These are phyloP conservation scores for Lecanicillium sp. DNA, from an alignment of 2,329 filamentous ascomycete genomes.

Conservation along the genomic window DNA sequence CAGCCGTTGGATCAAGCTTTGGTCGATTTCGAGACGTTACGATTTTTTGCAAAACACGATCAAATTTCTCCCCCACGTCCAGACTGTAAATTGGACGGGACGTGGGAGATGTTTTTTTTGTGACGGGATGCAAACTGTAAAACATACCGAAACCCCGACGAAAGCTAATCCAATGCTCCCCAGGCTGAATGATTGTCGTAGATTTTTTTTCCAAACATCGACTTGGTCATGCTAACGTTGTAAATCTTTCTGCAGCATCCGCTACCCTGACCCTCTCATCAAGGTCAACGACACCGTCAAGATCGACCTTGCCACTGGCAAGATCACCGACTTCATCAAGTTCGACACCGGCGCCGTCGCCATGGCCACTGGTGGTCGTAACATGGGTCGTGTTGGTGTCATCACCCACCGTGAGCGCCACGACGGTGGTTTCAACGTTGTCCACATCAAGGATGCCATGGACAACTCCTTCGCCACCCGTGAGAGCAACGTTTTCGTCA, in stretches of 20 bases:
- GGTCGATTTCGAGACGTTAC: slow-evolving; percentile 44
- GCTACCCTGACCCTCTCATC: slow-evolving; percentile 96
- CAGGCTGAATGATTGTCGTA: slow-evolving; percentile 41
- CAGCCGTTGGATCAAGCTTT: slow-evolving; percentile 99
- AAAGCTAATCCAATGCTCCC: not conserved
- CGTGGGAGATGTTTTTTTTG: no score
- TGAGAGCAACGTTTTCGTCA: slow-evolving; percentile 99
- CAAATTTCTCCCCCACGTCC: no score
- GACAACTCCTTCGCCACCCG: slow-evolving; percentile 99
- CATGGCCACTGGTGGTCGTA: slow-evolving; percentile 99
- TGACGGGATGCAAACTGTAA: no score
- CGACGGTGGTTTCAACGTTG: slow-evolving; percentile 99
- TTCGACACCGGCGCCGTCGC: slow-evolving; percentile 98
- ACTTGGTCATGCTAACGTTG: slow-evolving; percentile 31
- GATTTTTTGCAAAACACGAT: no score
- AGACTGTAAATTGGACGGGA: no score
- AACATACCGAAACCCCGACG: not conserved
- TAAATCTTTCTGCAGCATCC: slow-evolving; percentile 62
- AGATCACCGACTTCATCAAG: slow-evolving; percentile 96
- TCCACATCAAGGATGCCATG: slow-evolving; percentile 99
- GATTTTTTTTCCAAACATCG: slow-evolving; percentile 25
- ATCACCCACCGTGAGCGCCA: slow-evolving; percentile 99
- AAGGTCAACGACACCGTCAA: slow-evolving; percentile 99
- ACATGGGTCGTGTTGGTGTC: slow-evolving; percentile 99
- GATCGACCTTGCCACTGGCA: slow-evolving; percentile 93